Conservation (phyloP, 1,139 yeast species). For the Suhomyces bokatorum region DNA sequence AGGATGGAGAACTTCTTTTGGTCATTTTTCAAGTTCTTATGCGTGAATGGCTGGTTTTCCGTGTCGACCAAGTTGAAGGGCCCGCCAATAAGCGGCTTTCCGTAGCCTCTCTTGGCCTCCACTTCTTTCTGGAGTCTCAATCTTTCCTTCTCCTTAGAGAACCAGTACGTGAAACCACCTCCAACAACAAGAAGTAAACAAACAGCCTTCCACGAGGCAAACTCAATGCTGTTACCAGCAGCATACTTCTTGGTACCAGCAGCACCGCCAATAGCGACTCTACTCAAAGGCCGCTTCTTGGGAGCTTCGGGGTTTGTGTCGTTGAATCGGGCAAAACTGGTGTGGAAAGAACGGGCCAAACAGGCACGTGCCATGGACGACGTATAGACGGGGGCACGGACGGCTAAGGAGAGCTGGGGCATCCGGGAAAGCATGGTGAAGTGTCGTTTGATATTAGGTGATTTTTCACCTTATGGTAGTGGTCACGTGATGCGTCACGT, state of each 20-base stretch:
- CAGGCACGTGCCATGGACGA: neutral
- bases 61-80: slow-evolving; percentile 73
- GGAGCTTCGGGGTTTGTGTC: slow-evolving; percentile 10
- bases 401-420: neutral
- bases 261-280: slow-evolving; percentile 50
- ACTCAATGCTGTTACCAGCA: slow-evolving; percentile 52
- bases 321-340: slow-evolving; percentile 1
- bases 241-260: slow-evolving; percentile 31
- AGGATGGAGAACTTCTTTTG: slow-evolving; percentile 65
- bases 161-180: slow-evolving; percentile 67
- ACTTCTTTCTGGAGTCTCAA: slow-evolving; percentile 73
- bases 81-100: slow-evolving; percentile 93
- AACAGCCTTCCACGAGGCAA: slow-evolving; percentile 88
- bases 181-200: slow-evolving; percentile 66
- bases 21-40: slow-evolving; percentile 67
- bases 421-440: neutral
- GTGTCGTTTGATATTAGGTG: neutral
- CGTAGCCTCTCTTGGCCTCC: slow-evolving; percentile 82
- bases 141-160: slow-evolving; percentile 71
- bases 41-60: slow-evolving; percentile 71
- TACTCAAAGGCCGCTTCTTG: slow-evolving; percentile 45
- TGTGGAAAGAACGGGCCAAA: slow-evolving; percentile 1
- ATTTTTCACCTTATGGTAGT: neutral
- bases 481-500: neutral
- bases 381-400: neutral